Evolutionary conservation across 371 early-diverging fungal genomes (phyloP), one percentile per base, ranked within the genome.

Genomic region (Mucor saturninus): DNA sequence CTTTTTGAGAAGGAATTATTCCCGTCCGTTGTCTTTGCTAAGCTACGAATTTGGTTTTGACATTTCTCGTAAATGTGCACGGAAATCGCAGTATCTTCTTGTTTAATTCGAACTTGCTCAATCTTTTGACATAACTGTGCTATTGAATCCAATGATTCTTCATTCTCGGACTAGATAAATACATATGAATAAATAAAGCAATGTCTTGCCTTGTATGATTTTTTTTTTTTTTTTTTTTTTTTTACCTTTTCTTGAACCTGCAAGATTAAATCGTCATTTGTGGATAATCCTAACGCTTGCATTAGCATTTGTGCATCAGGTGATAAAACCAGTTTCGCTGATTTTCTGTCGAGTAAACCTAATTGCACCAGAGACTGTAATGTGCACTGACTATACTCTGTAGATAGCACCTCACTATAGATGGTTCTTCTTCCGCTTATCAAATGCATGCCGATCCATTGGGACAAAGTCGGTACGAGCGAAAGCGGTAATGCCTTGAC

Each of bases 401-500:
- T 66, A 3, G 75, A 74, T 21, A 74, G 51, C 4, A 74, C 73
- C 51, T 76, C 76, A 28, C 69, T 65, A 52, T 71, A 76, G 15
- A 73, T 69, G 3, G 76, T 76, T 52, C 76, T 68, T 53, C 71
- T 51, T 13, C 76, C 76, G 26, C 73, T 73, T 46, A 73, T 76
- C 32, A 76, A 51, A 42, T 76, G 76, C 59, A 73, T 68, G 29
- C 73, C 76, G 9, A 76, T 68, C 71, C 76, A 76, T 40, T 71
- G 75, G 8, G 68, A 61, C 31, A 74, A 30, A 1, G 63, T 60
- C 8, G 75, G 75, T 4, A 74, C 55, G 1, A 71, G 11, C 5
- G 71, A 61, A 26, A 65, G 43, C 2, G 75, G 75, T 9, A 74
- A 46, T 7, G 56, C 62, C 15, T 53, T 59, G 40, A 71, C 65